phyloP scores from a whole-genome alignment of 2,329 filamentous ascomycete genomes.

The Talaromyces islandicus region DNA sequence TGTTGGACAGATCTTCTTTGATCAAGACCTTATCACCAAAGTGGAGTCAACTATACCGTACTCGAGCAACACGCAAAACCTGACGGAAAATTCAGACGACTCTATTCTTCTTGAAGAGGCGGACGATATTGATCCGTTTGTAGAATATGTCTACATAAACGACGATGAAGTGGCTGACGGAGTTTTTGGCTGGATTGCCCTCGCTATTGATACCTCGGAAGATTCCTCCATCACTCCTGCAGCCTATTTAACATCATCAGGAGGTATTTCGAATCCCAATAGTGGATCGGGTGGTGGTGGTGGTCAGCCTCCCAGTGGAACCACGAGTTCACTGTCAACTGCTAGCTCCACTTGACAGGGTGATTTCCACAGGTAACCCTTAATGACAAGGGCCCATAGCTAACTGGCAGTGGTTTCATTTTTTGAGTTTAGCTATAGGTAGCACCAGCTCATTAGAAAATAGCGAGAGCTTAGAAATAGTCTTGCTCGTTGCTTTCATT shows the following conservation, averaged over 20 bases:
- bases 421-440: too few species aligned
- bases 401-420: too few species aligned
- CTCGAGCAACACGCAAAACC: slow-evolving; percentile 30
- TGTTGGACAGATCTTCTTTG: slow-evolving; percentile 60
- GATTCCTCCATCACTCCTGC: slow-evolving; percentile 17
- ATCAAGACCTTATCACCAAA: slow-evolving; percentile 50
- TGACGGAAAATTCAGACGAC: slow-evolving; percentile 1
- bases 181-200: slow-evolving; percentile 49
- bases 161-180: slow-evolving; percentile 49
- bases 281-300: too few species aligned
- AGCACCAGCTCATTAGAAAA: too few species aligned
- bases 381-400: too few species aligned
- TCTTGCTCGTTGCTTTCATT: too few species aligned
- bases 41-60: slow-evolving; percentile 48
- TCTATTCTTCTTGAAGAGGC: slow-evolving; percentile 44
- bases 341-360: too few species aligned
- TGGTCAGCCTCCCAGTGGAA: too few species aligned
- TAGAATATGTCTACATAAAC: slow-evolving; percentile 50
- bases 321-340: too few species aligned
- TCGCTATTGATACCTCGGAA: slow-evolving; percentile 43
- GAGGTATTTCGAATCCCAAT: neutral
- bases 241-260: neutral
- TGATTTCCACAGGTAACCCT: too few species aligned
- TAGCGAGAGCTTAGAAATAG: too few species aligned
- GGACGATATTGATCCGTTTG: slow-evolving; percentile 51